Evolutionary conservation across 495 filamentous ascomycete genomes (phyloP).

Genomic region (Opeltia flavorubescens): DNA sequence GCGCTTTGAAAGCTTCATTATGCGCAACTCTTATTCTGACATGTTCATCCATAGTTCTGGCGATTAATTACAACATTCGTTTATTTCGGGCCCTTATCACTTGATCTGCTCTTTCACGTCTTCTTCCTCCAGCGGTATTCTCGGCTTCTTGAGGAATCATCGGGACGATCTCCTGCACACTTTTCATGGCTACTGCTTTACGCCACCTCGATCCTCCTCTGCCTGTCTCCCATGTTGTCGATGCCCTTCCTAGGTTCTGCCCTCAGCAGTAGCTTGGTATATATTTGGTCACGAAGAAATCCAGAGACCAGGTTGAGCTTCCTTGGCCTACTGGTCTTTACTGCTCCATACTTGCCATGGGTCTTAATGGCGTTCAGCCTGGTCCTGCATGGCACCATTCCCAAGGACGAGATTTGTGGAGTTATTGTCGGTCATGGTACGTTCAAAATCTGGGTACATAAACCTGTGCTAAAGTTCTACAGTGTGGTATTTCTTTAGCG

Average conservation of each 20-base stretch:
- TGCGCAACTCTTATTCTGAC: constrained; percentile 8
- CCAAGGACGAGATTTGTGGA: constrained; percentile 92
- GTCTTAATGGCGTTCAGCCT: constrained; percentile 85
- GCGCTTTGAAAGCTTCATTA: not conserved
- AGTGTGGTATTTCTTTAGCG: constrained; percentile 96
- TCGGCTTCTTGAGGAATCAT: constrained; percentile 85
- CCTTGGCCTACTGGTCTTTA: constrained; percentile 78
- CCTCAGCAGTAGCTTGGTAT: constrained; percentile 81
- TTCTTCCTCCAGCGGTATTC: constrained; percentile 98
- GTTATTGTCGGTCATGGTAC: constrained; percentile 74
- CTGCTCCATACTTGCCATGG: constrained; percentile 91
- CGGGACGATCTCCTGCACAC: constrained; percentile 74
- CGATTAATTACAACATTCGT: constrained; percentile 86
- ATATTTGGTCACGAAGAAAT: constrained; percentile 94
- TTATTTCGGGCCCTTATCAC: constrained; percentile 87
- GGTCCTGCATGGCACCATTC: constrained; percentile 68
- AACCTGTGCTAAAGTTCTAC: constrained; percentile 4
- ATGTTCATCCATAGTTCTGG: constrained; percentile 58
- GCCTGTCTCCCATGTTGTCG: constrained; percentile 65
- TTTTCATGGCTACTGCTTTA: constrained; percentile 92
- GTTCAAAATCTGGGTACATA: constrained; percentile 8
- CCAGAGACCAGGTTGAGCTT: constrained; percentile 85
- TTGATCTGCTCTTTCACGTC: constrained; percentile 95
- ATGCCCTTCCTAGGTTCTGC: constrained; percentile 89
- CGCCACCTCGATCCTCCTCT: constrained; percentile 58